Percentiles rank a stretch among this genome's conserved stretches.
These are phyloP conservation scores for Tulasnella sp. DNA, from an alignment of 768 basidiomycete species.

Conservation along the genomic window DNA sequence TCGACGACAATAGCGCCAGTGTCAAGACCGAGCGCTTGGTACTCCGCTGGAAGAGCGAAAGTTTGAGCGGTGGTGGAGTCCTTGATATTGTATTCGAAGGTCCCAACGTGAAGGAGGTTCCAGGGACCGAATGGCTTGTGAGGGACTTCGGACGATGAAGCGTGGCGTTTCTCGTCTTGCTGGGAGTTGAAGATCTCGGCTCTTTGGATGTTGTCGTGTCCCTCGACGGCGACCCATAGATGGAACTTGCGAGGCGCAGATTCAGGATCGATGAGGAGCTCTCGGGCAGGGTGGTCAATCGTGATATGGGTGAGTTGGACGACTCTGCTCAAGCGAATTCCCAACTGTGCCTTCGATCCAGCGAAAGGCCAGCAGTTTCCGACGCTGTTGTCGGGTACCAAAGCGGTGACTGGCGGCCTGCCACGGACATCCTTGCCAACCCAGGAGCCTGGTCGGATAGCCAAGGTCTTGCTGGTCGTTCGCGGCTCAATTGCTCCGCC, in stretches of 20 bases:
- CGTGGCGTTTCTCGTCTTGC: neutral
- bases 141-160: neutral
- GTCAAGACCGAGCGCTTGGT: constrained; percentile 65
- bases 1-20: constrained; percentile 77
- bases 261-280: constrained; percentile 71
- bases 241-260: constrained; percentile 83
- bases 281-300: constrained; percentile 78
- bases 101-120: constrained; percentile 48
- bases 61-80: constrained; percentile 61
- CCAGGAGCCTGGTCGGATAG: constrained; percentile 44
- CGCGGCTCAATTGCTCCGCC: constrained; percentile 76
- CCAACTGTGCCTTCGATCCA: constrained; percentile 71
- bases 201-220: constrained; percentile 57
- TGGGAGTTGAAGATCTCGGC: constrained; percentile 42
- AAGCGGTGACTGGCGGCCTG: constrained; percentile 73
- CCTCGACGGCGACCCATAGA: constrained; percentile 85
- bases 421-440: constrained; percentile 53
- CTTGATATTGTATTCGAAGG: constrained; percentile 54
- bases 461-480: constrained; percentile 73
- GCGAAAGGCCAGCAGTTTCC: constrained; percentile 93
- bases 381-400: constrained; percentile 76
- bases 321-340: constrained; percentile 64
- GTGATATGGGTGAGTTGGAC: constrained; percentile 59
- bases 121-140: constrained; percentile 24
- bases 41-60: constrained; percentile 62